Base-by-base conservation (phyloP, 257 asterid genomes). In the Nicotiana attenuata region DNA sequence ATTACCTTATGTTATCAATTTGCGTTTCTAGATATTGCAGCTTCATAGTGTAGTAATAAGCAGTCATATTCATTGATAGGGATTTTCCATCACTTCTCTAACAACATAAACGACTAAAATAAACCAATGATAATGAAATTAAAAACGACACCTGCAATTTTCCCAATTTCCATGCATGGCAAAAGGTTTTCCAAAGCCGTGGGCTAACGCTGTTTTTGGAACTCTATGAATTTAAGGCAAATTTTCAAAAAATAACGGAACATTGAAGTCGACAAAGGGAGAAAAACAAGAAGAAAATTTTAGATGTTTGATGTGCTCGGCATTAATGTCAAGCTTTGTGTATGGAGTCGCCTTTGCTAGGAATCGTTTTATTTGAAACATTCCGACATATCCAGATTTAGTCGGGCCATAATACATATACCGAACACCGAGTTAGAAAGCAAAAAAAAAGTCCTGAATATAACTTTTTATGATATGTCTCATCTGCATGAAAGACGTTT, bases 341-440 rank as follows among this genome's bases (percentile, higher is more conserved):
- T 8, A 38, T 38, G 0, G 2, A 38, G 7, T 38, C 0, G 2
- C 0, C 0, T 38, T 38, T 38, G 10, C 7, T 7, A 38, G 10
- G 0, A 1, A 38, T 2, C 47, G 10, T 0, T 38, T 35, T 35
- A 35, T 35, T 35, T 35, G 41, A 5, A 5, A 35, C 0, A 35
- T 0, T 1, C 0, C 0, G 8, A 7, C 5, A 1, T 5, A 35
- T 35, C 5, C 8, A 1, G 5, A 35, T 35, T 35, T 38, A 38
- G 3, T 38, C 2, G 0, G 9, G 2, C 2, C 3, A 0, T 3
- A 38, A 1, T 38, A 7, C 2, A 7, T 0, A 38, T 38, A 38
- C 2, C 2, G 10, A 7, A 38, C 0, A 38, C 0, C 2, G 47
- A 7, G 2, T 38, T 10, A 38, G 2, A 38, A 7, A 1, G 0